A percentile compares a stretch with the other conserved stretches of the same genome.
phyloP scores from a whole-genome alignment of 108 stramenopile species.

The Licmophora abbreviata region DNA sequence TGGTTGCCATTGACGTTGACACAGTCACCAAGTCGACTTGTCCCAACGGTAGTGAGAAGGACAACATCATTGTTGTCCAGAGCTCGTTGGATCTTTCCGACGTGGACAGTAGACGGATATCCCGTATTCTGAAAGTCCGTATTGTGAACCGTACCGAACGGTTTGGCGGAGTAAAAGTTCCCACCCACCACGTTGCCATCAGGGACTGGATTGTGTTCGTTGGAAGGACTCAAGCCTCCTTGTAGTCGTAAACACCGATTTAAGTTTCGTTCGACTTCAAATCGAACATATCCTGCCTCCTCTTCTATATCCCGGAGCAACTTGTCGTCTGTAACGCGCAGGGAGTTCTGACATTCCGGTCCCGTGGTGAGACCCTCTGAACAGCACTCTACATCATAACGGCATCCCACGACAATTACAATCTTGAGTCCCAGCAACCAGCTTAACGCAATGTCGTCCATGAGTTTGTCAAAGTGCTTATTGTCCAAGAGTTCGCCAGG shows the following conservation, averaged over 20 bases:
- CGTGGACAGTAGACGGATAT: slow-evolving; percentile 28
- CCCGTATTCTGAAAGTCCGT: slow-evolving; percentile 44
- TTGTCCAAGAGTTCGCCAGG: slow-evolving; percentile 50
- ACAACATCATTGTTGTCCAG: slow-evolving; percentile 42
- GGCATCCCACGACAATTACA: slow-evolving; percentile 70
- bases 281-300: slow-evolving; percentile 56
- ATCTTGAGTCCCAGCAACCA: slow-evolving; percentile 39
- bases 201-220: background rate
- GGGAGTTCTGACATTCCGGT: slow-evolving; percentile 24
- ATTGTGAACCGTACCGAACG: slow-evolving; percentile 29
- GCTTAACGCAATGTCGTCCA: slow-evolving; percentile 55
- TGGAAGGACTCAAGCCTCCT: slow-evolving; percentile 11
- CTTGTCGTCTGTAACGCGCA: slow-evolving; percentile 25
- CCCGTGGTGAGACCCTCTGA: slow-evolving; percentile 11
- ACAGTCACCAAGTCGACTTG: slow-evolving; percentile 30
- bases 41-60: slow-evolving; percentile 46
- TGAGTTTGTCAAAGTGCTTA: slow-evolving; percentile 28
- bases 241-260: slow-evolving; percentile 33
- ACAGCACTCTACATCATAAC: slow-evolving; percentile 14
- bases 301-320: slow-evolving; percentile 41
- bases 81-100: slow-evolving; percentile 24
- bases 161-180: slow-evolving; percentile 44
- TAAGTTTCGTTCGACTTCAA: slow-evolving; percentile 49
- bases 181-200: slow-evolving; percentile 57
- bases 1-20: slow-evolving; percentile 45